Evolutionary conservation across 768 basidiomycete genomes (phyloP).

Genomic region (Trametes cingulata): DNA sequence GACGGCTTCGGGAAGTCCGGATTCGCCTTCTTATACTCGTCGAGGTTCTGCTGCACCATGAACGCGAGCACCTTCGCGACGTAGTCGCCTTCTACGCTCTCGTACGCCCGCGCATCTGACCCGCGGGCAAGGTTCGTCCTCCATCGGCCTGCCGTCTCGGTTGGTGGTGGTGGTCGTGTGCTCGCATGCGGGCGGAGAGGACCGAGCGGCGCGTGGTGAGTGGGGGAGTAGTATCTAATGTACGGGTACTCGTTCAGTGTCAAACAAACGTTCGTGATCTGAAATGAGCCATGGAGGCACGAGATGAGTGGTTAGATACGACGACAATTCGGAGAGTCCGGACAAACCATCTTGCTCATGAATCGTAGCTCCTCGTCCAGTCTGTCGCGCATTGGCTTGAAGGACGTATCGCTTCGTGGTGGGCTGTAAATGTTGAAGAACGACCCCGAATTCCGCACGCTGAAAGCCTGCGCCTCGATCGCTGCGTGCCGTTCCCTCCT

Average conservation of each 20-base stretch:
- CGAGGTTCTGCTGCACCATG: constrained; percentile 80
- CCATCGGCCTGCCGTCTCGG: constrained; percentile 70
- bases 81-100: constrained; percentile 73
- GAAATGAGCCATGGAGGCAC: neutral
- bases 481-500: constrained; percentile 45
- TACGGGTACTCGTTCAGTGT: constrained; percentile 89
- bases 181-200: constrained; percentile 69
- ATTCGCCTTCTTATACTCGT: constrained; percentile 85
- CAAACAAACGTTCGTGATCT: constrained; percentile 90
- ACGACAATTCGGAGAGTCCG: neutral
- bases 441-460: constrained; percentile 68
- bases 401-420: constrained; percentile 67
- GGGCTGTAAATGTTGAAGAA: constrained; percentile 93
- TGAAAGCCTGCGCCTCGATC: constrained; percentile 84
- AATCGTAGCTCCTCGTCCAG: constrained; percentile 87
- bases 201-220: constrained; percentile 80
- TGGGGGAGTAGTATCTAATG: constrained; percentile 89
- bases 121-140: constrained; percentile 80
- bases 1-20: constrained; percentile 77
- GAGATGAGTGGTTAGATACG: neutral
- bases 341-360: constrained; percentile 61
- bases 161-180: constrained; percentile 61
- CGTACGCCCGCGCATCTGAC: constrained; percentile 63
- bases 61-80: constrained; percentile 81
- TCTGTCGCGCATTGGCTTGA: constrained; percentile 66